Evolutionary conservation across 1,139 yeast genomes (phyloP).

Genomic region (Candida sp.): DNA sequence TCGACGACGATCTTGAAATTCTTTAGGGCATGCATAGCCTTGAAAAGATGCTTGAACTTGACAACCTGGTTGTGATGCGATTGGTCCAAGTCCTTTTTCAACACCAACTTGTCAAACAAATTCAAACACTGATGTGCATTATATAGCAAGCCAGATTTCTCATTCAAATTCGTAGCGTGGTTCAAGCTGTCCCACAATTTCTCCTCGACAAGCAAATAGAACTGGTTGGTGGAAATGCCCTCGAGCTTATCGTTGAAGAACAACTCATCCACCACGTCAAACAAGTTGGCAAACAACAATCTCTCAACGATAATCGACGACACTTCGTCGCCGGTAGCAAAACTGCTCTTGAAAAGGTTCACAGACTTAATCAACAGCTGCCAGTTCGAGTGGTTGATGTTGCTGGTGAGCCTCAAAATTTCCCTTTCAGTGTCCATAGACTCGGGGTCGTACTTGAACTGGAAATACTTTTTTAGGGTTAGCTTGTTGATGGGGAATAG

Average conservation of each 20-base stretch:
- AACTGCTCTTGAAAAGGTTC: constrained; percentile 27
- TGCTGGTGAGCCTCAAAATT: constrained; percentile 30
- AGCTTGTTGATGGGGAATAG: constrained; percentile 47
- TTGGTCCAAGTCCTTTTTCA: constrained; percentile 13
- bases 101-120: constrained; percentile 30
- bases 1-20: constrained; percentile 43
- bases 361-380: constrained; percentile 26
- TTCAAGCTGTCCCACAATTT: constrained; percentile 62
- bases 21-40: constrained; percentile 31
- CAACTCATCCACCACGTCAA: constrained; percentile 29
- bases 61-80: constrained; percentile 21
- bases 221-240: constrained; percentile 19
- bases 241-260: constrained; percentile 19
- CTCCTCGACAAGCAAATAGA: constrained; percentile 26
- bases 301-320: constrained; percentile 40
- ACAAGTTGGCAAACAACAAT: constrained; percentile 41
- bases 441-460: constrained; percentile 27
- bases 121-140: constrained; percentile 44
- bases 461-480: constrained; percentile 38
- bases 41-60: constrained; percentile 31
- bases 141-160: constrained; percentile 47
- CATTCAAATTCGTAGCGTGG: constrained; percentile 53
- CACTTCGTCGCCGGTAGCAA: constrained; percentile 23
- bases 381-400: constrained; percentile 38
- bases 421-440: constrained; percentile 28